These are phyloP conservation scores for Pseudotsuga menziesii DNA, from an alignment of 75 land plant species.

Conservation along the genomic window DNA sequence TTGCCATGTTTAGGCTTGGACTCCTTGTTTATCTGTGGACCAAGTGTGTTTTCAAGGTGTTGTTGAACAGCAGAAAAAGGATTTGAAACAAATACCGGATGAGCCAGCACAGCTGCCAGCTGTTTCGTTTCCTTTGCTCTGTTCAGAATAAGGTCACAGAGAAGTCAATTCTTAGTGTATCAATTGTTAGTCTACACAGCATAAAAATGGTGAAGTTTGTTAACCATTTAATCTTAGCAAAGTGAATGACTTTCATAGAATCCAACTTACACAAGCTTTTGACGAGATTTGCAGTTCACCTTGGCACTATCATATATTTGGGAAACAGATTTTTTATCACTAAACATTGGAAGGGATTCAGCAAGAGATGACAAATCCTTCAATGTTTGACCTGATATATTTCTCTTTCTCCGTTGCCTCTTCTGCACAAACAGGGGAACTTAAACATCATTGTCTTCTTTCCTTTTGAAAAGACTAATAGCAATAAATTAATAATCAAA, in stretches of 20 bases:
- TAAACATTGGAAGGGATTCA: conserved; percentile 23
- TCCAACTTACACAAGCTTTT: conserved; percentile 35
- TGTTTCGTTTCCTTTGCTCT: conserved; percentile 35
- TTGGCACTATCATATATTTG: not conserved
- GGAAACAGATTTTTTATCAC: conserved; percentile 5
- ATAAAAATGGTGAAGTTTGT: no score
- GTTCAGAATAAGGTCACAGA: not conserved
- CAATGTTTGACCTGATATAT: conserved; percentile 12
- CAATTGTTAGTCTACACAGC: not conserved
- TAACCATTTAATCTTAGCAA: no score
- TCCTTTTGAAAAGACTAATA: no score
- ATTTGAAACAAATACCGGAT: conserved; percentile 24
- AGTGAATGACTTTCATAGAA: conserved; percentile 4
- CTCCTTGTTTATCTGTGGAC: not conserved
- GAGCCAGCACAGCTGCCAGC: conserved; percentile 34
- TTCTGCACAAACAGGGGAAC: conserved; percentile 10
- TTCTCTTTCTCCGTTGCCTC: conserved; percentile 11
- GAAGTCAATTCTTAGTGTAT: not conserved
- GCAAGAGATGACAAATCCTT: conserved; percentile 27
- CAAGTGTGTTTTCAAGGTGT: conserved; percentile 23
- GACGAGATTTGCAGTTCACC: conserved; percentile 28
- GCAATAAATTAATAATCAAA: not conserved
- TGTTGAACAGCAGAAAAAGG: conserved; percentile 36
- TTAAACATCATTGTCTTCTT: not conserved
- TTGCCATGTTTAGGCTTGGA: conserved; percentile 5